Evolutionary conservation across 371 early-diverging fungal species (phyloP), one percentile per base, ranked within the genome.

Genomic region (Mucor plumbeus): DNA sequence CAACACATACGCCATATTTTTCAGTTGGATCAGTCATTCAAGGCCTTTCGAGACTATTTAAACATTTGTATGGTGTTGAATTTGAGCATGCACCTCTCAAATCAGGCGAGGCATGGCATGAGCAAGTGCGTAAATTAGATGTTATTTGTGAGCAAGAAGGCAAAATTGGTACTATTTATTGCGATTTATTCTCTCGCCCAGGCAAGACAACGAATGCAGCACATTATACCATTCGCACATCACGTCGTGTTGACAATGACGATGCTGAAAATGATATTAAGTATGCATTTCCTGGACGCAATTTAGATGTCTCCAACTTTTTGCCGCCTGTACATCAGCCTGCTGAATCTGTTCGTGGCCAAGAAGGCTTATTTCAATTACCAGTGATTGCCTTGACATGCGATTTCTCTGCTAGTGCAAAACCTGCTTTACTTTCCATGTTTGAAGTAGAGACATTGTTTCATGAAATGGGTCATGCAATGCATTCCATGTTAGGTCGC

Each of bases 401-500:
- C 64, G 90, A 91, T 53, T 94, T 93, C 68, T 66, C 77, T n/a
- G 58, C 68, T 13, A 41, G 58, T 11, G 57, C 54, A 1, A 53
- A 61, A 8, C 85, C 91, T 10, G 73, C 88, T 7, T 64, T 89
- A 56, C 73, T 93, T 36, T 86, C 83, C 40, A 83, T 84, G 81
- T 76, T 77, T 61, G 96, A 97, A 63, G 90, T 97, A 33, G 96
- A 96, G 70, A 98, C 98, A 0, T 73, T 98, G n/a, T 97, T 97
- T 79, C 99, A 99, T 79, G 99, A 99, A 70, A 94, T 98, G 95
- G 99, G 99, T 3, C 99, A 99, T 69, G 99, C 97, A 3, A 93
- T 98, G 91, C 98, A 98, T 75, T 96, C 97, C 11, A 95, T 97
- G 94, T 84, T 97, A 2, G 97, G 95, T 14, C 88, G 91, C 26